Conservation (phyloP, 208 protist genomes). For the Leishmania gerbilli region DNA sequence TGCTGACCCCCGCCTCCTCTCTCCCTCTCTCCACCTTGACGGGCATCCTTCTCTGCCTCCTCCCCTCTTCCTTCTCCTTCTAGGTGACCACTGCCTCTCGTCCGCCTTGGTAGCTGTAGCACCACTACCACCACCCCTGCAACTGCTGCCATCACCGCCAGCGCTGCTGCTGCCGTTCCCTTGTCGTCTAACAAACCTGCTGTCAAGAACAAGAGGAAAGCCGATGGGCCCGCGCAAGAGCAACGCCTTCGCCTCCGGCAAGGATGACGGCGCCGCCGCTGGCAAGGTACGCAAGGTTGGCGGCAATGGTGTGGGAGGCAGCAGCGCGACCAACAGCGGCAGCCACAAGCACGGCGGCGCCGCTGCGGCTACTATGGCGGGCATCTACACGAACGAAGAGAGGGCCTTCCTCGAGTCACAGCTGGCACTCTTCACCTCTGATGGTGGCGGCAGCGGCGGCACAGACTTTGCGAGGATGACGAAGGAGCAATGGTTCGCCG, state of each 20-base stretch:
- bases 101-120: neutral
- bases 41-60: neutral
- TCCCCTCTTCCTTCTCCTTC: neutral
- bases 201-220: neutral
- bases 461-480: constrained; percentile 19
- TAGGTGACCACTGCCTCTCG: neutral
- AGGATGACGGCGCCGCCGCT: constrained; percentile 23
- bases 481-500: constrained; percentile 26
- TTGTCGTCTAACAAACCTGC: neutral
- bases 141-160: too few species aligned
- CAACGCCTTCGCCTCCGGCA: constrained; percentile 23
- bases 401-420: constrained; percentile 25
- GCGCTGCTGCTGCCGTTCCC: neutral
- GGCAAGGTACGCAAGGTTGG: constrained; percentile 27
- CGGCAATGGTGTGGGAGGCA: neutral
- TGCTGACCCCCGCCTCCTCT: neutral
- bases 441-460: neutral
- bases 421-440: constrained; percentile 18
- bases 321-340: constrained; percentile 4
- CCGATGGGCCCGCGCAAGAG: constrained; percentile 33
- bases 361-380: neutral
- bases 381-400: constrained; percentile 33
- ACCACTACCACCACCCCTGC: neutral
- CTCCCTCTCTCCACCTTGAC: neutral
- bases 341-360: neutral